Conservation (phyloP, 192 early-diverging fungal species). For the Backusella tuberculispora region DNA sequence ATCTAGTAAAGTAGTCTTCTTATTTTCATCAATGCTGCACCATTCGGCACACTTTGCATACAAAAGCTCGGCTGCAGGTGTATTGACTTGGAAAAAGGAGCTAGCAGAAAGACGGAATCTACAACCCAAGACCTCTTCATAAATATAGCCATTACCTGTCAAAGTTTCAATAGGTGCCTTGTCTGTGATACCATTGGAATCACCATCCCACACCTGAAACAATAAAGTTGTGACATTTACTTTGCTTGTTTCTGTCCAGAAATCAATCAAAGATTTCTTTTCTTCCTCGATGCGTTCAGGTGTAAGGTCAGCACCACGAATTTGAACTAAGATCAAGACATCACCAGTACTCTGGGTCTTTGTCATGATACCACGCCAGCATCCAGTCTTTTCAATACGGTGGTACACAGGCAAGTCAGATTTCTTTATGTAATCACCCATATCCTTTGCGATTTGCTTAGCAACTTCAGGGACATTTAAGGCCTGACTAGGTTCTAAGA, state of each 20-base stretch:
- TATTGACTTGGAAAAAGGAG: slow-evolving; percentile 85
- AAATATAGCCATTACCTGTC: slow-evolving; percentile 56
- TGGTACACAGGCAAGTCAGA: slow-evolving; percentile 45
- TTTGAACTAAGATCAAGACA: slow-evolving; percentile 67
- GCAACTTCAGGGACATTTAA: slow-evolving; percentile 52
- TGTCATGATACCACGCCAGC: slow-evolving; percentile 67
- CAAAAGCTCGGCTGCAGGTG: slow-evolving; percentile 66
- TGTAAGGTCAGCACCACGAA: slow-evolving; percentile 50
- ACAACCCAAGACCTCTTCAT: slow-evolving; percentile 67
- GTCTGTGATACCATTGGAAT: slow-evolving; percentile 61
- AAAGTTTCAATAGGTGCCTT: slow-evolving; percentile 48
- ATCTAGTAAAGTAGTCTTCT: slow-evolving; percentile 61
- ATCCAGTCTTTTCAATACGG: slow-evolving; percentile 48
- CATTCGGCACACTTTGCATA: slow-evolving; percentile 53
- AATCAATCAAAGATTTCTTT: slow-evolving; percentile 36
- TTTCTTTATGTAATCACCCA: slow-evolving; percentile 44
- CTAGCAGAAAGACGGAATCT: slow-evolving; percentile 74
- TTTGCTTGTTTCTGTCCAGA: slow-evolving; percentile 36
- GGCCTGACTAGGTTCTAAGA: slow-evolving; percentile 53
- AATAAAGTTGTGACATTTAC: slow-evolving; percentile 55
- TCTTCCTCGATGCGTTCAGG: slow-evolving; percentile 44
- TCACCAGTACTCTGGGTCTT: slow-evolving; percentile 66
- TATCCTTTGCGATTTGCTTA: slow-evolving; percentile 52
- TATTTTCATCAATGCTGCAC: slow-evolving; percentile 32
- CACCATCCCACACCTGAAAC: slow-evolving; percentile 50